Evolutionary conservation across 345 rosid genomes (phyloP).

Genomic region (Gossypium mustelinum): DNA sequence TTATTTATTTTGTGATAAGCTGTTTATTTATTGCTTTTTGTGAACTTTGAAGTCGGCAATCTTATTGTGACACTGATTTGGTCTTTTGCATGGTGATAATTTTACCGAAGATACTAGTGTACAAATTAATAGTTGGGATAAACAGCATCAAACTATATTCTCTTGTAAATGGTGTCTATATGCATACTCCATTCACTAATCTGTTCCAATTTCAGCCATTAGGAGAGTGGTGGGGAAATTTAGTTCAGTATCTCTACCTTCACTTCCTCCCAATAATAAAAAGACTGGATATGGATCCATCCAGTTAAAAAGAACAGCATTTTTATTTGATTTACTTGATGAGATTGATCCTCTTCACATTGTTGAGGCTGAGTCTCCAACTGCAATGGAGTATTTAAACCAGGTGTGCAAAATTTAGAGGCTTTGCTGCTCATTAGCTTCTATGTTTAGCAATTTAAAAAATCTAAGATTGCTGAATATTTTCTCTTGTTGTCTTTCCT

Average conservation of each 20-base stretch:
- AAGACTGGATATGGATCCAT: slow-evolving; percentile 60
- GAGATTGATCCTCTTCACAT: slow-evolving; percentile 37
- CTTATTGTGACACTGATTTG: not conserved
- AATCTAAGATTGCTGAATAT: slow-evolving; percentile 16
- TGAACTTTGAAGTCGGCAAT: not conserved
- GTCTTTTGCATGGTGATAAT: not conserved
- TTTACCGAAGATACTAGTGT: not conserved
- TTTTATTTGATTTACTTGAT: slow-evolving; percentile 49
- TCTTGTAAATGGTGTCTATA: slow-evolving; percentile 1
- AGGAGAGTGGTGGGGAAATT: slow-evolving; percentile 53
- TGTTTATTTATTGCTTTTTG: not conserved
- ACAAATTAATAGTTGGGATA: slow-evolving; percentile 6
- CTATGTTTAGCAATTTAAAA: not conserved
- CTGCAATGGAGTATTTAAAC: slow-evolving; percentile 76
- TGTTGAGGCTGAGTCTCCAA: slow-evolving; percentile 48
- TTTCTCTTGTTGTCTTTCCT: not conserved
- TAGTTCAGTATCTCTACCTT: slow-evolving; percentile 41
- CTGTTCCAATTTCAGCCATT: slow-evolving; percentile 47
- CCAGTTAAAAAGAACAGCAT: slow-evolving; percentile 48
- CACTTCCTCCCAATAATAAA: slow-evolving; percentile 39
- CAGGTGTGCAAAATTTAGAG: slow-evolving; percentile 44
- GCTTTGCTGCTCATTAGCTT: slow-evolving; percentile 1
- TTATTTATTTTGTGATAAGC: not conserved
- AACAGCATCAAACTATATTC: not conserved
- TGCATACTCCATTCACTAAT: slow-evolving; percentile 5